Evolutionary conservation across 2,329 filamentous ascomycete genomes (phyloP).

Genomic region (Ramichloridium luteum): DNA sequence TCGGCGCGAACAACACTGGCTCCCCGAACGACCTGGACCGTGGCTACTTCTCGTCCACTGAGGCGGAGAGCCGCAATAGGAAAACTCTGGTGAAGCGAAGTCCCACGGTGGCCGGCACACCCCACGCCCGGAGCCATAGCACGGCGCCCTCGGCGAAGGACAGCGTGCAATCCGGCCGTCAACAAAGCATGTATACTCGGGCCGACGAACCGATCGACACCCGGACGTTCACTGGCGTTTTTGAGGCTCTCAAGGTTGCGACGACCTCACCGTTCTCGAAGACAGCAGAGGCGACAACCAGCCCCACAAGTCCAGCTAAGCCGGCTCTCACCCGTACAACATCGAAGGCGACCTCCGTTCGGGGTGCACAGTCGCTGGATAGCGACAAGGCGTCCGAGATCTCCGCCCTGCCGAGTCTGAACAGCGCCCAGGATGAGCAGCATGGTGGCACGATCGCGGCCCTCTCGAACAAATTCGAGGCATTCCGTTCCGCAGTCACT

Average conservation of each 20-base stretch:
- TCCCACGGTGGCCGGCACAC: slow-evolving; percentile 24
- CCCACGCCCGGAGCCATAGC: slow-evolving; percentile 3
- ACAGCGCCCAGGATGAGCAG: neutral
- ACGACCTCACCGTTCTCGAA: neutral
- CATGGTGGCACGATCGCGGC: neutral
- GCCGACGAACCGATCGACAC: too few relatives aligned
- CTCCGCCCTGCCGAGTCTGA: neutral
- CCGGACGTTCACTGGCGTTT: neutral
- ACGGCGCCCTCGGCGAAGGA: neutral
- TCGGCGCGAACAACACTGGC: slow-evolving; percentile 15
- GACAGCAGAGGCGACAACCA: neutral
- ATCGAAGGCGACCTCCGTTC: neutral
- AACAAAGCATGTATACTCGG: too few relatives aligned
- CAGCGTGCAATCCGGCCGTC: neutral
- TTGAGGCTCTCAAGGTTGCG: neutral
- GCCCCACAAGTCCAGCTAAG: neutral
- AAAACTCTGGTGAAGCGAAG: slow-evolving; percentile 64
- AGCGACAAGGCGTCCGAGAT: neutral
- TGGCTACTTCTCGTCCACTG: slow-evolving; percentile 86
- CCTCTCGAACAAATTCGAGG: neutral
- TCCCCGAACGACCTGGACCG: slow-evolving; percentile 56
- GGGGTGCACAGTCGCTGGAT: neutral
- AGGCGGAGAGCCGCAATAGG: slow-evolving; percentile 58
- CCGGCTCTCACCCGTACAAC: neutral
- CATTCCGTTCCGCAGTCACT: neutral